These are phyloP conservation scores for Lepiota venenata DNA, from an alignment of 768 basidiomycete species.

Conservation along the genomic window DNA sequence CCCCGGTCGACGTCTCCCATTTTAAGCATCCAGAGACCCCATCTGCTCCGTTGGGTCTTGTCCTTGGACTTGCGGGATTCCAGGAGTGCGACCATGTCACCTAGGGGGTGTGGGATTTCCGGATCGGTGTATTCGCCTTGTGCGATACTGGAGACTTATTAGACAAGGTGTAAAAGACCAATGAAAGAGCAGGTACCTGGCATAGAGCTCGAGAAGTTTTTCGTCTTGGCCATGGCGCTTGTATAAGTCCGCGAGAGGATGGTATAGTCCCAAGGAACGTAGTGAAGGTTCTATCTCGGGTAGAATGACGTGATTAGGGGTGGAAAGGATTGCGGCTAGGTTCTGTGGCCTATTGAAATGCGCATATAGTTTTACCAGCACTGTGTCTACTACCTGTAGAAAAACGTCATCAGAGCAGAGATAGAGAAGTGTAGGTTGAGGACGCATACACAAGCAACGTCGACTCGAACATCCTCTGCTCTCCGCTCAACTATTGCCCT, in stretches of 20 bases:
- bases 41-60: slow-evolving; percentile 52
- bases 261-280: slow-evolving; percentile 47
- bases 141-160: slow-evolving; percentile 38
- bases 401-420: background rate
- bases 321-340: slow-evolving; percentile 53
- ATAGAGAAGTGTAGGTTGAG: background rate
- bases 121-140: slow-evolving; percentile 65
- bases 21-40: slow-evolving; percentile 77
- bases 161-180: background rate
- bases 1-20: slow-evolving; percentile 64
- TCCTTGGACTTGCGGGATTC: slow-evolving; percentile 53
- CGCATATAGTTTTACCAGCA: slow-evolving; percentile 72
- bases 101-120: slow-evolving; percentile 59
- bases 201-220: slow-evolving; percentile 66
- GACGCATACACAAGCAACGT: background rate
- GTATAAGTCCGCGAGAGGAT: slow-evolving; percentile 60
- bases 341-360: slow-evolving; percentile 58
- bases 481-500: slow-evolving; percentile 37
- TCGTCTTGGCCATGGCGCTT: slow-evolving; percentile 49
- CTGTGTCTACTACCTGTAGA: slow-evolving; percentile 73
- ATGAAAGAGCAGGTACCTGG: slow-evolving; percentile 49
- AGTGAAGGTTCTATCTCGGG: slow-evolving; percentile 63
- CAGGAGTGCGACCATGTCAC: slow-evolving; percentile 56
- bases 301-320: slow-evolving; percentile 51
- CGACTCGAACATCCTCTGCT: slow-evolving; percentile 14